phyloP scores from a whole-genome alignment of 2,329 filamentous ascomycete species.

The Hypoxylon sp. region DNA sequence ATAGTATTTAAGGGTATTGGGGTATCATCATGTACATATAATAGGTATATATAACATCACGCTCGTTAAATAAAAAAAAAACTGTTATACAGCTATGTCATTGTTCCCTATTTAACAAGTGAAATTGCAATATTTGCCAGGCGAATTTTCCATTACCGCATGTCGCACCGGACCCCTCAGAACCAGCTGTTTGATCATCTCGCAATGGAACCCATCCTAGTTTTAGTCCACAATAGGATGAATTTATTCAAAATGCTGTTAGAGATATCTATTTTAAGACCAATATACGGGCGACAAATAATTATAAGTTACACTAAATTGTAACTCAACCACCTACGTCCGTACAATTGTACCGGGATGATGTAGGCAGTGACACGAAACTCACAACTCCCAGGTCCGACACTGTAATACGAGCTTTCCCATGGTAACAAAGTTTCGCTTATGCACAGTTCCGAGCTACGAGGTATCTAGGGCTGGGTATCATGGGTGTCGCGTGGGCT shows the following conservation, averaged over 20 bases:
- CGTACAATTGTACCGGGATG: background rate
- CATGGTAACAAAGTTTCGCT: slow-evolving; percentile 15
- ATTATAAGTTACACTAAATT: background rate
- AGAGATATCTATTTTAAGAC: background rate
- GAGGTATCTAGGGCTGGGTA: slow-evolving; percentile 19
- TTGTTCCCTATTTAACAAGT: background rate
- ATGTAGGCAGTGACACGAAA: background rate
- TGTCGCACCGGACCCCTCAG: too few species aligned
- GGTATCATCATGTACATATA: slow-evolving; percentile 39
- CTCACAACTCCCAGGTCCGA: slow-evolving; percentile 9
- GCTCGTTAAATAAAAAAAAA: slow-evolving; percentile 28
- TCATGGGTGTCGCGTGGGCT: background rate
- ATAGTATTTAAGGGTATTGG: slow-evolving; percentile 33
- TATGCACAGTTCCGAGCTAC: slow-evolving; percentile 21
- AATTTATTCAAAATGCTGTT: background rate
- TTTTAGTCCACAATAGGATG: background rate
- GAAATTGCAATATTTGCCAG: background rate
- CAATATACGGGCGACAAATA: background rate
- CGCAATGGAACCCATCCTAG: too few species aligned
- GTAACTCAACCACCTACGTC: background rate
- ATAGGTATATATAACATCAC: slow-evolving; percentile 12
- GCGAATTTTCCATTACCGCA: background rate
- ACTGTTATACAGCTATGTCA: background rate
- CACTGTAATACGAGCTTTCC: slow-evolving; percentile 12
- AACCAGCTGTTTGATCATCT: too few species aligned